phyloP scores from a whole-genome alignment of 495 filamentous ascomycete species.

The Penicillium simplicissimum region DNA sequence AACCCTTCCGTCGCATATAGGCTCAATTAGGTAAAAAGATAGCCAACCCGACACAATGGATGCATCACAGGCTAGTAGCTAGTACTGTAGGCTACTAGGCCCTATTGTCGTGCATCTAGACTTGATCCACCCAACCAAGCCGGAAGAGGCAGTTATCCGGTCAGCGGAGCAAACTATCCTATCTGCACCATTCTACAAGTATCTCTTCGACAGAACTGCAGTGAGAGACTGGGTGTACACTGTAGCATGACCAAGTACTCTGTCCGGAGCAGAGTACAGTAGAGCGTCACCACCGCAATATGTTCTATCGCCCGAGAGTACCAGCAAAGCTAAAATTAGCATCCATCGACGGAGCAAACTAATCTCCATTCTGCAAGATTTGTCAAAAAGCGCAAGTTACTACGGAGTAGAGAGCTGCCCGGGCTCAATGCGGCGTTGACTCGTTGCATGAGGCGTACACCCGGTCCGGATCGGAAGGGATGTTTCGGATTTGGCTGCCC shows the following conservation, averaged over 20 bases:
- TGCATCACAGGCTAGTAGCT: no score
- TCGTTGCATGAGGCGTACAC: not conserved
- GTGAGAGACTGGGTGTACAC: not conserved
- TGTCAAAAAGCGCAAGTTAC: not conserved
- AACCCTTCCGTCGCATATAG: not conserved
- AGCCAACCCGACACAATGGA: not conserved
- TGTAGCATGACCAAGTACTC: not conserved
- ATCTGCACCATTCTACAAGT: not conserved
- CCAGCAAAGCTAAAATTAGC: not conserved
- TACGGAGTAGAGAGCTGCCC: no score
- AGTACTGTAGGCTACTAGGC: no score
- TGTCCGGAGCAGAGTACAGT: not conserved
- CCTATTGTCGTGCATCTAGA: not conserved
- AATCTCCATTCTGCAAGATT: conserved; percentile 5
- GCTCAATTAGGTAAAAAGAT: no score
- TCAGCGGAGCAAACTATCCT: not conserved
- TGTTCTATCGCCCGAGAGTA: not conserved
- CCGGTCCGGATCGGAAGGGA: not conserved
- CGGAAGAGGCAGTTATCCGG: conserved; percentile 12
- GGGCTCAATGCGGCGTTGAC: no score
- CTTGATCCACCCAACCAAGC: not conserved
- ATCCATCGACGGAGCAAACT: not conserved
- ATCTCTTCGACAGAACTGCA: no score
- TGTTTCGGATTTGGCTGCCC: not conserved
- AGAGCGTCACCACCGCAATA: not conserved